Evolutionary conservation across 192 early-diverging fungal species (phyloP).

Genomic region (Coemansia sp.): DNA sequence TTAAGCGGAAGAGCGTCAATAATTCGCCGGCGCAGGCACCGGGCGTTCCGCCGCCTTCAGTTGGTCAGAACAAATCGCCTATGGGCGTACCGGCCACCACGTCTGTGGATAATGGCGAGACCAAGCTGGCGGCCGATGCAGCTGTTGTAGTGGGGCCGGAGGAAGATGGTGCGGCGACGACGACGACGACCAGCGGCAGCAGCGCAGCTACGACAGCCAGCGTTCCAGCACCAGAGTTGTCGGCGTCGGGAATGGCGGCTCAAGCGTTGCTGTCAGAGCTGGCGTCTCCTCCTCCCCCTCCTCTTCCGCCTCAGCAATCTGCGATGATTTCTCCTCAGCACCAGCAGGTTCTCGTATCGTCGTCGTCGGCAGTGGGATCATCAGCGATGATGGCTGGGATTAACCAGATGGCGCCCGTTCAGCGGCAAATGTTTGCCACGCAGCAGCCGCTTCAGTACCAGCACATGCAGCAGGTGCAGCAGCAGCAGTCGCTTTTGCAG

Average conservation of each 20-base stretch:
- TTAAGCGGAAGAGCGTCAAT: constrained; percentile 51
- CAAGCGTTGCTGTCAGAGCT: constrained; percentile 7
- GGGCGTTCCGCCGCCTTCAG: background rate
- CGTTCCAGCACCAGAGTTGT: background rate
- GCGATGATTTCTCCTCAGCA: constrained; percentile 6
- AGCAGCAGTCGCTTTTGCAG: constrained; percentile 35
- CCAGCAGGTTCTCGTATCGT: background rate
- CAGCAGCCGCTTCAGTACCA: constrained; percentile 20
- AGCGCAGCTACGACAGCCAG: background rate
- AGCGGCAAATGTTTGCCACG: constrained; percentile 19
- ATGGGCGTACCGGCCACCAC: too few species aligned
- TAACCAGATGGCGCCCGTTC: constrained; percentile 19
- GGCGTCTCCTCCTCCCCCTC: background rate
- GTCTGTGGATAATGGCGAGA: too few species aligned
- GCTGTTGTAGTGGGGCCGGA: too few species aligned
- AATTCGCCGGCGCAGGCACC: constrained; percentile 28
- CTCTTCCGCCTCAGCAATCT: constrained; percentile 6
- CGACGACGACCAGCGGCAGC: background rate
- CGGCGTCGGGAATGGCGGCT: constrained; percentile 11
- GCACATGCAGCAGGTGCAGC: constrained; percentile 13
- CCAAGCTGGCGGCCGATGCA: too few species aligned
- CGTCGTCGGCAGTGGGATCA: background rate
- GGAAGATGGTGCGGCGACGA: background rate
- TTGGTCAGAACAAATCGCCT: constrained; percentile 30
- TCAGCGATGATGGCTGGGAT: constrained; percentile 23